These are phyloP conservation scores for Malania oleifera DNA, from an alignment of 164 flowering plant genomes.

Conservation along the genomic window DNA sequence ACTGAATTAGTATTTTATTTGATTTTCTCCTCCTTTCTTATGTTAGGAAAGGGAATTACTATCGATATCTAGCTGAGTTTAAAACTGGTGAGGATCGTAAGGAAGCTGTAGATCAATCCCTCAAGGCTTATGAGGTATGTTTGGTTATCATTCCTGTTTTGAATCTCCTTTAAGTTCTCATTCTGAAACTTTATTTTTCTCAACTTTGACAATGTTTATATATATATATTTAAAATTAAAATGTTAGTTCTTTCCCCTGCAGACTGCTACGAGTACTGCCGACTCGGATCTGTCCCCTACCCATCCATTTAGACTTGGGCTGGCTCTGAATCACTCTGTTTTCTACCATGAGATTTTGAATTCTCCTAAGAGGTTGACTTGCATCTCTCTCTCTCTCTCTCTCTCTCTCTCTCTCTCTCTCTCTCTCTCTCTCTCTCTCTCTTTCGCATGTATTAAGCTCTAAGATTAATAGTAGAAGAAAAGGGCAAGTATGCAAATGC, in stretches of 20 bases:
- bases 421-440: too few relatives aligned
- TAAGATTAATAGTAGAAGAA: too few relatives aligned
- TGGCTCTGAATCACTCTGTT: slow-evolving; percentile 55
- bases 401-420: not conserved
- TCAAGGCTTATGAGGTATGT: slow-evolving; percentile 47
- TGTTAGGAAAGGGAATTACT: slow-evolving; percentile 64
- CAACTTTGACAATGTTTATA: not conserved
- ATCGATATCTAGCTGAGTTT: slow-evolving; percentile 58
- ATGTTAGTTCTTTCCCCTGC: slow-evolving; percentile 3
- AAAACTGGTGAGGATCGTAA: slow-evolving; percentile 38
- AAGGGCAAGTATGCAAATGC: too few relatives aligned
- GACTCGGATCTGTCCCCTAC: slow-evolving; percentile 44
- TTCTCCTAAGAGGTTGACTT: slow-evolving; percentile 44
- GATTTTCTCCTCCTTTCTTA: not conserved
- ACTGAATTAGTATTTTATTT: too few relatives aligned
- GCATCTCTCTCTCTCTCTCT: not conserved
- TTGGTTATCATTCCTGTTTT: not conserved
- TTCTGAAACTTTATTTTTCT: not conserved
- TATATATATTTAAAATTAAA: not conserved
- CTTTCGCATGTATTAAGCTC: too few relatives aligned
- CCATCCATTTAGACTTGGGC: slow-evolving; percentile 54
- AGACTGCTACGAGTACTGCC: slow-evolving; percentile 40
- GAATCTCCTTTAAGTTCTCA: not conserved
- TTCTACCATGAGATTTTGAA: slow-evolving; percentile 56
- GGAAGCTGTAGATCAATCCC: slow-evolving; percentile 49